These are phyloP conservation scores for Exophiala alcalophila DNA, from an alignment of 2,329 filamentous ascomycete genomes.

Conservation along the genomic window DNA sequence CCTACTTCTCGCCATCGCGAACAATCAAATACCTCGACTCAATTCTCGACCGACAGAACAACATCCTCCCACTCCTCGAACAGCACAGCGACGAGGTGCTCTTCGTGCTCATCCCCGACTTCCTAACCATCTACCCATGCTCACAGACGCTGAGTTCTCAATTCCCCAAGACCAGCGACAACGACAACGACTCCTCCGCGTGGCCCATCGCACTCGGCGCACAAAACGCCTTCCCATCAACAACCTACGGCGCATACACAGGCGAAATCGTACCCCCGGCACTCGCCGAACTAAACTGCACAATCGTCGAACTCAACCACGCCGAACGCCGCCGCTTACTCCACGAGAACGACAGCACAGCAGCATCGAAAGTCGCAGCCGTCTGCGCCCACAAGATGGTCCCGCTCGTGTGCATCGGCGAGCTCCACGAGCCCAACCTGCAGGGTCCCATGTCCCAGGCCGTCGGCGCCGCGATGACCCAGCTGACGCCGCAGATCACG, in stretches of 20 bases:
- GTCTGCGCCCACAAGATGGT: constrained; percentile 67
- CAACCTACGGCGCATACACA: constrained; percentile 66
- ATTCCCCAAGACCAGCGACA: constrained; percentile 33
- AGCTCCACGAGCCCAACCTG: constrained; percentile 54
- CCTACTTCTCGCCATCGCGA: constrained; percentile 70
- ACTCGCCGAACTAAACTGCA: constrained; percentile 65
- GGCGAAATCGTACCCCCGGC: constrained; percentile 71
- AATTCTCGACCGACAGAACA: constrained; percentile 49
- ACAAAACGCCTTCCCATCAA: constrained; percentile 70
- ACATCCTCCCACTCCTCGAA: constrained; percentile 37
- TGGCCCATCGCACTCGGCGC: constrained; percentile 63
- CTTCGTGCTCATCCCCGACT: constrained; percentile 76
- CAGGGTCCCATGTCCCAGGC: constrained; percentile 32
- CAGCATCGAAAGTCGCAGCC: constrained; percentile 67
- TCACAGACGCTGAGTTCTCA: constrained; percentile 37
- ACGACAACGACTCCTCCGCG: constrained; percentile 40
- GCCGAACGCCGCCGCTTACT: constrained; percentile 73
- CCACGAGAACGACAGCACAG: constrained; percentile 67
- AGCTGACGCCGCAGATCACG: constrained; percentile 65
- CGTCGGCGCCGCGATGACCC: constrained; percentile 59
- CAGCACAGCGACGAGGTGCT: constrained; percentile 54
- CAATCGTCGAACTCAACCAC: constrained; percentile 75
- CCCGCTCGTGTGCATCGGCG: constrained; percentile 78
- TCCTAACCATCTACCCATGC: constrained; percentile 60
- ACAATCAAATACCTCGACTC: constrained; percentile 57